Evolutionary conservation across 345 rosid species (phyloP), one percentile per base, ranked within the genome.

Genomic region (Corchorus olitorius): DNA sequence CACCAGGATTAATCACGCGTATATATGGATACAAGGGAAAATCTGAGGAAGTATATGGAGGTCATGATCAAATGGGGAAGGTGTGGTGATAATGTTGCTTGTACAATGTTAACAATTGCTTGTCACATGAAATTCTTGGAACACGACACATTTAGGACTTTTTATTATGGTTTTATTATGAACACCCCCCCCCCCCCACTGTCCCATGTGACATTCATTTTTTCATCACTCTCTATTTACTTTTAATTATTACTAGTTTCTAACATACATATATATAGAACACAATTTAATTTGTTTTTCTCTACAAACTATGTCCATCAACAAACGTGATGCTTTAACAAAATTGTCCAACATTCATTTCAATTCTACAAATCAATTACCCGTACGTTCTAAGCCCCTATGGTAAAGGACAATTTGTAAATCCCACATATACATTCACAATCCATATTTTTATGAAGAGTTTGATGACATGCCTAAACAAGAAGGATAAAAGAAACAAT

Each of bases 121-220:
- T 68, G 53, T 78, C 79, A 65, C 81, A 78, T 56, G 81, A 48
- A 64, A 16, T 53, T 52, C 35, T 66, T 12, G 71, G 10, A 67
- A 67, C 12, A 67, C 52, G 69, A 65, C 49, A 43, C 27, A 27
- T 27, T 65, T 17, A 37, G 15, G 49, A 39, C 43, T 2, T 34
- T 15, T 34, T 15, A 11, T 19, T 4, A 9, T 56, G 4, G 5
- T 61, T 15, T 6, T 34, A 5, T 14, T 4, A 16, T 6, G 2
- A 27, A 65, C 43, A n/a, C 22, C n/a, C 33, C 14, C 69, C 39
- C 33, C 4, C 33, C 13, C 70, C 43, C 4, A 4, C 43, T 27
- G 27, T 27, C 43, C 70, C 70, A 65, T 65, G 70, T 43, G 70
- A 50, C 49, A 9, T 43, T 15, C 45, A 2, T 8, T 62, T 61